Evolutionary conservation across 768 basidiomycete genomes (phyloP).

Genomic region (Lepiota brunneoincarnata): DNA sequence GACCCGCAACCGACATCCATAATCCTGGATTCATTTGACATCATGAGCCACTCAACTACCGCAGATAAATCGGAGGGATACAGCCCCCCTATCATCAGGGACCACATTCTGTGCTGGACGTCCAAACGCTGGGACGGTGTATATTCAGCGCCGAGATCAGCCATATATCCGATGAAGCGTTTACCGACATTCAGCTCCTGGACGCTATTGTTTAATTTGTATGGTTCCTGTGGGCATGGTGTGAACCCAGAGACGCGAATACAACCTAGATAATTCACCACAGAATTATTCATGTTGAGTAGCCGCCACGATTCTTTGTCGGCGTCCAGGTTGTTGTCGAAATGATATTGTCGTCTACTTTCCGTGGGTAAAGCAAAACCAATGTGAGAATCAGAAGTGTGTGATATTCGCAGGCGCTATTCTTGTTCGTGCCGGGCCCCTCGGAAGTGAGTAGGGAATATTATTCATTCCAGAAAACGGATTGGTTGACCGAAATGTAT

Average conservation of each 20-base stretch:
- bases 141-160: background rate
- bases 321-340: background rate
- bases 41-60: constrained; percentile 15
- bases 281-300: background rate
- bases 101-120: constrained; percentile 25
- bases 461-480: background rate
- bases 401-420: background rate
- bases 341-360: background rate
- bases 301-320: background rate
- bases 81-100: constrained; percentile 22
- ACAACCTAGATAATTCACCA: background rate
- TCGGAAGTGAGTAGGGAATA: background rate
- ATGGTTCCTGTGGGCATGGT: background rate
- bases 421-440: too few species aligned
- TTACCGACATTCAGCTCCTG: constrained; percentile 9
- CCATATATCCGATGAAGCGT: background rate
- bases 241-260: background rate
- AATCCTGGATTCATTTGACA: constrained; percentile 13
- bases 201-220: constrained; percentile 1
- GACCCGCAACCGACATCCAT: constrained; percentile 28
- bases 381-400: background rate
- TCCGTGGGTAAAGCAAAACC: background rate
- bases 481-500: background rate
- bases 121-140: constrained; percentile 18
- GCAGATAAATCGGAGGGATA: constrained; percentile 17